Evolutionary conservation across 2,329 filamentous ascomycete species (phyloP).

Genomic region (Fonsecaea multimorphosa): DNA sequence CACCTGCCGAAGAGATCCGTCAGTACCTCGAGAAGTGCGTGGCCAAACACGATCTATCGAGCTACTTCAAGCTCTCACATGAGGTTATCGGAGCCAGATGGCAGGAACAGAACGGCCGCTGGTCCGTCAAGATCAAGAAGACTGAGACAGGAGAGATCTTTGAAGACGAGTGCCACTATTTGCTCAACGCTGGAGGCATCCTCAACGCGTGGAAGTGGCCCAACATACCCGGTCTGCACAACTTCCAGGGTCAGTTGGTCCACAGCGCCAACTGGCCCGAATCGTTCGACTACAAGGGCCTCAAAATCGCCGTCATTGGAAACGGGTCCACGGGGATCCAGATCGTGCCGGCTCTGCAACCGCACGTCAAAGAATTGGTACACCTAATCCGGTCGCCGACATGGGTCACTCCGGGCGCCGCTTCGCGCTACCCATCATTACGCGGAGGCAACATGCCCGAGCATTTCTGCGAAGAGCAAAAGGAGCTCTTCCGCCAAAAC

Average conservation of each 20-base stretch:
- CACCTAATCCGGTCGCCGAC: slow-evolving; percentile 31
- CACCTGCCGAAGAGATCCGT: slow-evolving; percentile 39
- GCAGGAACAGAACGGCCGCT: slow-evolving; percentile 41
- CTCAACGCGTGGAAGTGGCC: slow-evolving; percentile 44
- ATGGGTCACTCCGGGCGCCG: slow-evolving; percentile 33
- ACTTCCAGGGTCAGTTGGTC: slow-evolving; percentile 46
- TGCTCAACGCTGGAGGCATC: slow-evolving; percentile 41
- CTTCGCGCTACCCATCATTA: slow-evolving; percentile 23
- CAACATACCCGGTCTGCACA: slow-evolving; percentile 44
- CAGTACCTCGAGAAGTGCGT: slow-evolving; percentile 40
- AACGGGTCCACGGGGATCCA: slow-evolving; percentile 41
- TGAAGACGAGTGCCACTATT: slow-evolving; percentile 32
- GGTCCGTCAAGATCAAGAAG: slow-evolving; percentile 41
- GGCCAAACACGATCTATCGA: slow-evolving; percentile 34
- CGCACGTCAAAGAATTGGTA: slow-evolving; percentile 41
- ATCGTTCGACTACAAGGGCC: slow-evolving; percentile 37
- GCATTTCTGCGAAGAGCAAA: slow-evolving; percentile 33
- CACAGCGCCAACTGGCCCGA: slow-evolving; percentile 45
- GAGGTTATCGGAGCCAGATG: slow-evolving; percentile 41
- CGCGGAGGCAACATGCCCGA: slow-evolving; percentile 33
- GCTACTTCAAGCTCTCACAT: slow-evolving; percentile 40
- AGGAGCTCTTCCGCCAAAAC: slow-evolving; percentile 16
- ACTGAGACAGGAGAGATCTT: slow-evolving; percentile 28
- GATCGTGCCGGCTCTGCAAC: slow-evolving; percentile 45
- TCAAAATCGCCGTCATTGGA: slow-evolving; percentile 40